Evolutionary conservation across 1,284 basidiomycete species (phyloP).

Genomic region (Cryptococcus jaspeensis): DNA sequence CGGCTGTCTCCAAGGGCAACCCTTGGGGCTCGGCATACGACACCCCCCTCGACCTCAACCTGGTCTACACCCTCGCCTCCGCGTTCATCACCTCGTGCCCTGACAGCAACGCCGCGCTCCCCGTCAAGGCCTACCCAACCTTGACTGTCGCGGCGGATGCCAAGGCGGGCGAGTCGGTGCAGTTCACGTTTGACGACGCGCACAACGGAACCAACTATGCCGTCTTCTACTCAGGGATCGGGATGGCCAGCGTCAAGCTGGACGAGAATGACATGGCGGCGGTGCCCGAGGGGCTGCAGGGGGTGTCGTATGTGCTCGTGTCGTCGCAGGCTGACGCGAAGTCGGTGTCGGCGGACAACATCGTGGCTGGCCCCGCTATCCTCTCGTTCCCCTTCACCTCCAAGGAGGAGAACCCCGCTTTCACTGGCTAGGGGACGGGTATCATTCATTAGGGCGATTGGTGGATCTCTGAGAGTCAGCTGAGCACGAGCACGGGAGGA

Average conservation of each 20-base stretch:
- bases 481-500: not conserved
- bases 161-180: constrained; percentile 29
- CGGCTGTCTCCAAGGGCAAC: constrained; percentile 54
- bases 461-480: no score
- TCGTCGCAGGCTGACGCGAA: constrained; percentile 32
- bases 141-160: constrained; percentile 39
- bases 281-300: constrained; percentile 51
- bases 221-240: constrained; percentile 33
- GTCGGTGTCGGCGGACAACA: constrained; percentile 44
- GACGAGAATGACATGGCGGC: constrained; percentile 38
- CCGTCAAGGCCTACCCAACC: constrained; percentile 52
- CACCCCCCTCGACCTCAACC: constrained; percentile 55
- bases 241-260: constrained; percentile 19
- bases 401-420: constrained; percentile 34
- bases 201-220: constrained; percentile 32
- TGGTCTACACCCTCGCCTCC: constrained; percentile 48
- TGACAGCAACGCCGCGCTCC: constrained; percentile 49
- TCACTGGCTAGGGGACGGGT: no score
- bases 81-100: constrained; percentile 48
- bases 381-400: constrained; percentile 24
- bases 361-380: constrained; percentile 48
- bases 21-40: constrained; percentile 60
- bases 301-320: constrained; percentile 52
- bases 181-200: constrained; percentile 38
- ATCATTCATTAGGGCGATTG: no score